Evolutionary conservation across 1,139 yeast genomes (phyloP).

Genomic region (Meyerozyma athensensis): DNA sequence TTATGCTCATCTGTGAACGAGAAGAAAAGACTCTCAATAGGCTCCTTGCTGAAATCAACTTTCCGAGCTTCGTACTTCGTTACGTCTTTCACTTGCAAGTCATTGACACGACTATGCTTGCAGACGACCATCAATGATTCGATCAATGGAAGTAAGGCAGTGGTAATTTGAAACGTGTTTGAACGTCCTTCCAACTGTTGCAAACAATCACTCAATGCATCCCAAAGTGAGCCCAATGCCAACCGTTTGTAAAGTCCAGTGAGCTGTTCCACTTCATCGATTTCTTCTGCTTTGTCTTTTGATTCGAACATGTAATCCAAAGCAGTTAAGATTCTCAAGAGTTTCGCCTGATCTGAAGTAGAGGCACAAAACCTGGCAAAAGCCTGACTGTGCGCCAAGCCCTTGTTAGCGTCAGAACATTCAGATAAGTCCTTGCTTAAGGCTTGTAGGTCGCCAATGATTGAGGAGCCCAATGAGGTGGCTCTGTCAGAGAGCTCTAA

Average conservation of each 20-base stretch:
- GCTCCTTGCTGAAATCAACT: constrained; percentile 67
- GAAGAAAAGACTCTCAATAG: constrained; percentile 75
- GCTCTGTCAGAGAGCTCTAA: constrained; percentile 67
- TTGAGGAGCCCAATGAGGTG: constrained; percentile 49
- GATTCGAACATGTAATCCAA: constrained; percentile 74
- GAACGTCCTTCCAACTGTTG: constrained; percentile 51
- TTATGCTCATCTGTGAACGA: constrained; percentile 89
- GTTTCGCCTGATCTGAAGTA: constrained; percentile 82
- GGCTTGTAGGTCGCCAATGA: constrained; percentile 53
- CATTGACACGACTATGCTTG: constrained; percentile 75
- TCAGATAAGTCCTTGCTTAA: constrained; percentile 45
- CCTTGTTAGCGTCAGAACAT: constrained; percentile 40
- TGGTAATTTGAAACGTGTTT: constrained; percentile 60
- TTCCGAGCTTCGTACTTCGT: constrained; percentile 55
- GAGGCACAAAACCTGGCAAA: constrained; percentile 72
- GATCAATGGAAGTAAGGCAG: constrained; percentile 78
- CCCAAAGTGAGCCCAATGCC: constrained; percentile 80
- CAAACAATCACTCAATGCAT: constrained; percentile 75
- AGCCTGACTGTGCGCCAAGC: constrained; percentile 32
- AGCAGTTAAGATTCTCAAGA: constrained; percentile 81
- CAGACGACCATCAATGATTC: constrained; percentile 95
- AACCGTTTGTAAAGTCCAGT: constrained; percentile 62
- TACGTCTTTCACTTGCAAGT: constrained; percentile 55
- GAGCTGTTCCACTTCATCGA: constrained; percentile 40
- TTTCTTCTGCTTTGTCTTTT: constrained; percentile 19